Percentiles rank a stretch among this genome's conserved stretches.
Evolutionary conservation across 2,329 filamentous ascomycete genomes (phyloP).

Genomic region (Verticillium isaacii): DNA sequence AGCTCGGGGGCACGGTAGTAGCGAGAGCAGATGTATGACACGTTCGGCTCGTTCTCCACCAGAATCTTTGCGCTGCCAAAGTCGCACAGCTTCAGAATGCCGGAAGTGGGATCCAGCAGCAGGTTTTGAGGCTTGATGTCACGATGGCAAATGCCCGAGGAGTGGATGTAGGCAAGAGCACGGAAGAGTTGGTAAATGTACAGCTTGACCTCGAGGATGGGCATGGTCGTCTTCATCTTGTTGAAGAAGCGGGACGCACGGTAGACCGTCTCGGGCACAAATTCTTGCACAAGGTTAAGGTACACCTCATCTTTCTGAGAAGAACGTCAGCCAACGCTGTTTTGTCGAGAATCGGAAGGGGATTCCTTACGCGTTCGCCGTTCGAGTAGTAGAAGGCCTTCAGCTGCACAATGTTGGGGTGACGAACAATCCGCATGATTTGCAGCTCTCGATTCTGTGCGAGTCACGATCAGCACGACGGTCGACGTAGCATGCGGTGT

Average conservation of each 20-base stretch:
- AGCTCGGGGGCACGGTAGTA: constrained; percentile 98
- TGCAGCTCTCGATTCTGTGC: constrained; percentile 93
- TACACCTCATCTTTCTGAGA: constrained; percentile 93
- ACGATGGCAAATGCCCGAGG: constrained; percentile 96
- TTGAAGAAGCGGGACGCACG: constrained; percentile 98
- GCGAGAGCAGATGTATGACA: constrained; percentile 98
- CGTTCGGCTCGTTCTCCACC: constrained; percentile 97
- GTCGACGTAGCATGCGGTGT: background rate
- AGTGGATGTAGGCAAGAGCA: constrained; percentile 97
- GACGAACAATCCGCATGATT: constrained; percentile 98
- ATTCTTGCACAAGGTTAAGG: constrained; percentile 96
- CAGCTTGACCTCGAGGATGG: constrained; percentile 95
- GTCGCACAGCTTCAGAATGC: constrained; percentile 94
- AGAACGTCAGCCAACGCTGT: background rate
- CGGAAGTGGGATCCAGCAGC: constrained; percentile 83
- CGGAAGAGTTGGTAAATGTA: constrained; percentile 99
- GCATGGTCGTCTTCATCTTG: constrained; percentile 99
- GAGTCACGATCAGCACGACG: background rate
- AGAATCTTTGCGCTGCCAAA: constrained; percentile 98
- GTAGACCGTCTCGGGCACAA: constrained; percentile 97
- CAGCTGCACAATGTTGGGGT: constrained; percentile 97
- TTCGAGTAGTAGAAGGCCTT: constrained; percentile 99
- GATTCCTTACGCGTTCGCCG: constrained; percentile 75
- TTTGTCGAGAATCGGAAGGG: background rate
- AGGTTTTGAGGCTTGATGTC: constrained; percentile 99